phyloP scores from a whole-genome alignment of 305 asterid species.

The Lippia alba region DNA sequence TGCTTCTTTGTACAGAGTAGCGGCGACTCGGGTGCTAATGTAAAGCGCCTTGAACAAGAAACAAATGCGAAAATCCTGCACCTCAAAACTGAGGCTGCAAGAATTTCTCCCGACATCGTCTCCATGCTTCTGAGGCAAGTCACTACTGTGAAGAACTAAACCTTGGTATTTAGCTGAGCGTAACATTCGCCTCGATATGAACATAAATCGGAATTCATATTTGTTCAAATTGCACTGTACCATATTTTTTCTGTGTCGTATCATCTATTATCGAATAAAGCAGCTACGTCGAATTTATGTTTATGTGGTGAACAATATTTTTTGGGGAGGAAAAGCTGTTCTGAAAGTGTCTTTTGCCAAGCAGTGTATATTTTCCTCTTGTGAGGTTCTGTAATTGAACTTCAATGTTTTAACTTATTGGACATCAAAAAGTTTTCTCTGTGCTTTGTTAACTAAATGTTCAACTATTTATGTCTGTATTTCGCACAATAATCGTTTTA shows the following conservation, averaged over 20 bases:
- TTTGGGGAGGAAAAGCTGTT: slow-evolving; percentile 14
- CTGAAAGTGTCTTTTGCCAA: slow-evolving; percentile 13
- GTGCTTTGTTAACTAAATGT: too few relatives aligned
- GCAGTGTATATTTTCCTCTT: slow-evolving; percentile 33
- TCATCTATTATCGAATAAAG: slow-evolving; percentile 25
- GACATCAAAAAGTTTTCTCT: too few relatives aligned
- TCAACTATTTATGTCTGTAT: too few relatives aligned
- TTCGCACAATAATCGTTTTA: too few relatives aligned
- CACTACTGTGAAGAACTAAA: slow-evolving; percentile 58
- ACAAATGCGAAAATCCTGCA: slow-evolving; percentile 68
- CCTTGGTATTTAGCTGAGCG: slow-evolving; percentile 7
- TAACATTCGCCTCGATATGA: not conserved
- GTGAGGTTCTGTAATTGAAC: slow-evolving; percentile 4
- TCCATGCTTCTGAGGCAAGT: slow-evolving; percentile 68
- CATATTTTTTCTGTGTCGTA: slow-evolving; percentile 24
- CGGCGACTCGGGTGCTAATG: slow-evolving; percentile 85
- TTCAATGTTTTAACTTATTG: not conserved
- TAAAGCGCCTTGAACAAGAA: slow-evolving; percentile 83
- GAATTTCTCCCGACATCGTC: slow-evolving; percentile 72
- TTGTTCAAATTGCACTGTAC: not conserved
- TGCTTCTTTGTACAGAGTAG: slow-evolving; percentile 62
- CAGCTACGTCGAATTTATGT: slow-evolving; percentile 3
- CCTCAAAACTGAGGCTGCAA: slow-evolving; percentile 74
- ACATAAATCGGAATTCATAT: too few relatives aligned
- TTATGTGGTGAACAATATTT: slow-evolving; percentile 1